Conservation (phyloP, 208 protist genomes). For the Leishmania lainsoni region DNA sequence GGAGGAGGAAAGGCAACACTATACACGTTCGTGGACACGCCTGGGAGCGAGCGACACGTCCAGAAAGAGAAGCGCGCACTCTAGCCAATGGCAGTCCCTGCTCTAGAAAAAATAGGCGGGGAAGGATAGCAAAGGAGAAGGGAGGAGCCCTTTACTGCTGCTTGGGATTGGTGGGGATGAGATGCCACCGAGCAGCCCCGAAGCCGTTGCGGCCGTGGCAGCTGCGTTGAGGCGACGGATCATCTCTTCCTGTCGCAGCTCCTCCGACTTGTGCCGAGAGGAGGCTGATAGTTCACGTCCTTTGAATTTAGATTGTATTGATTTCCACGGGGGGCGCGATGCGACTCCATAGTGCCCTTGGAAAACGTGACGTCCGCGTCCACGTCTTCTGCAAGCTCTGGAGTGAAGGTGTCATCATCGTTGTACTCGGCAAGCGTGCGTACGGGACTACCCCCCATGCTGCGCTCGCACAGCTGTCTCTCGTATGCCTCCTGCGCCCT, state of each 20-base stretch:
- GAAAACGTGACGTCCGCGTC: slow-evolving; percentile 12
- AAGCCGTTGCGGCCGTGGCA: slow-evolving; percentile 3
- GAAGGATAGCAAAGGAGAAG: not conserved
- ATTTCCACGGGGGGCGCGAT: slow-evolving; percentile 5
- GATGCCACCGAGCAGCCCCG: slow-evolving; percentile 5
- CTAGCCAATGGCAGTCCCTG: not conserved
- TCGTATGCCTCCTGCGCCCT: slow-evolving; percentile 50
- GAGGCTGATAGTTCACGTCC: slow-evolving; percentile 70
- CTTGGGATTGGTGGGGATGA: not conserved
- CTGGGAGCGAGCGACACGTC: not conserved
- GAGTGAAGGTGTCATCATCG: slow-evolving; percentile 13
- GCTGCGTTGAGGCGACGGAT: slow-evolving; percentile 28
- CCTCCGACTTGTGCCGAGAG: slow-evolving; percentile 75
- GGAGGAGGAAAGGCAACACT: slow-evolving; percentile 9
- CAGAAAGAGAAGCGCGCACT: not conserved
- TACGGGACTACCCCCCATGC: slow-evolving; percentile 6
- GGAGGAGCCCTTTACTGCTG: not conserved
- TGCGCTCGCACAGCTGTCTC: slow-evolving; percentile 26
- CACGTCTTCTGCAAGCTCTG: slow-evolving; percentile 1
- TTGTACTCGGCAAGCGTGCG: slow-evolving; percentile 17
- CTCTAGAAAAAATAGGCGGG: not conserved
- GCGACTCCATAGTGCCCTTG: slow-evolving; percentile 20
- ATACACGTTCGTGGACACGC: not conserved
- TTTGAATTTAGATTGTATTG: slow-evolving; percentile 42
- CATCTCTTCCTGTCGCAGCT: slow-evolving; percentile 52